Percentiles rank a stretch among this genome's conserved stretches.
Evolutionary conservation across 306 rosid species (phyloP).

Genomic region (Canavalia gladiata): DNA sequence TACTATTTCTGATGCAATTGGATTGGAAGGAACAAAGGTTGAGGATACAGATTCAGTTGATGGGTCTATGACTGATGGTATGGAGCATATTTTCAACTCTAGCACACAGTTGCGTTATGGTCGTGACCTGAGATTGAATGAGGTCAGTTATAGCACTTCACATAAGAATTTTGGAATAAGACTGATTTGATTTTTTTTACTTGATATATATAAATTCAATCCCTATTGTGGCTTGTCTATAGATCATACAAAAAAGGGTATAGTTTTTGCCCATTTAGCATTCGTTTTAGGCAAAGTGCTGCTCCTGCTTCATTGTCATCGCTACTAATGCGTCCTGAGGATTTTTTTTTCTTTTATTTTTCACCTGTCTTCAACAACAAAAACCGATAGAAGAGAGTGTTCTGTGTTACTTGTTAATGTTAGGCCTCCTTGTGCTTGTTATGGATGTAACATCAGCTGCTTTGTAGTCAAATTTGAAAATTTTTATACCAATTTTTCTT

Average conservation of each 20-base stretch:
- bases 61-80: constrained; percentile 90
- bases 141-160: constrained; percentile 65
- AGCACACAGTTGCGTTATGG: constrained; percentile 98
- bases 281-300: constrained; percentile 28
- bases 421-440: neutral
- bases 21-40: constrained; percentile 79
- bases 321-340: neutral
- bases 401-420: constrained; percentile 15
- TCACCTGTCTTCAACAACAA: constrained; percentile 8
- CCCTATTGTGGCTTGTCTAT: constrained; percentile 40
- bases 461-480: neutral
- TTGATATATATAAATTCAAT: constrained; percentile 38
- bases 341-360: constrained; percentile 13
- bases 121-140: constrained; percentile 92
- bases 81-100: constrained; percentile 98
- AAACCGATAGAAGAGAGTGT: constrained; percentile 9
- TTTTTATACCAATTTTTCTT: constrained; percentile 2
- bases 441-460: constrained; percentile 10
- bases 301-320: constrained; percentile 30
- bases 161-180: constrained; percentile 18
- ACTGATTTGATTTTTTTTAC: constrained; percentile 42
- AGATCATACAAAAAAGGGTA: constrained; percentile 4
- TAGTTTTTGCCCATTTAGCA: constrained; percentile 26
- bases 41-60: constrained; percentile 96
- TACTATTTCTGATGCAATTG: constrained; percentile 87